These are phyloP conservation scores for Pyrenochaeta sp. DNA, from an alignment of 2,329 filamentous ascomycete genomes.

Conservation along the genomic window DNA sequence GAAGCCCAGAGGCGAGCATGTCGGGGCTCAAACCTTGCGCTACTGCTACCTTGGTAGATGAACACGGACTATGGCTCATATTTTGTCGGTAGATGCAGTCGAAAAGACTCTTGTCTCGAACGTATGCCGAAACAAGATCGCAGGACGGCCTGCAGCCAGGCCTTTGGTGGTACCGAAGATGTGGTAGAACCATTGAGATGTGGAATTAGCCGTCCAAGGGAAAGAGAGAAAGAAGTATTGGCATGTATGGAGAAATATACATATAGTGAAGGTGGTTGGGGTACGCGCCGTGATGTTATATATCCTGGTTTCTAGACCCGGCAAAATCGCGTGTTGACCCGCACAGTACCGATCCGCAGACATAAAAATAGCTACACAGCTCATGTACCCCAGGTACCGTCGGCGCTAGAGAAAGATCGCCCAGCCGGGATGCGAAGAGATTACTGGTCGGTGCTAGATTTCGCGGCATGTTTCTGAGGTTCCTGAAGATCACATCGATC, in stretches of 20 bases:
- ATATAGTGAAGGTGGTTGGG: constrained; percentile 36
- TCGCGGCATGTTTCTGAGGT: constrained; percentile 2
- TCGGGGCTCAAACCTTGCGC: constrained; percentile 26
- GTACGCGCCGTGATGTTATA: constrained; percentile 23
- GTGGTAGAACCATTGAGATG: constrained; percentile 18
- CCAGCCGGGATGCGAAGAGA: not conserved
- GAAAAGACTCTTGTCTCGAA: not conserved
- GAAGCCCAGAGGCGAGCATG: constrained; percentile 17
- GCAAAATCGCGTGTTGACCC: constrained; percentile 35
- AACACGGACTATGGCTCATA: constrained; percentile 23
- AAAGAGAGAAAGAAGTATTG: constrained; percentile 25
- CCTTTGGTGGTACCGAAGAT: constrained; percentile 27
- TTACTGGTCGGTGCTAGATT: constrained; percentile 1
- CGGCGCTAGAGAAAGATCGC: not conserved
- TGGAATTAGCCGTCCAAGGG: constrained; percentile 27
- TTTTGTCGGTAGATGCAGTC: constrained; percentile 24
- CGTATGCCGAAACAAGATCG: constrained; percentile 15
- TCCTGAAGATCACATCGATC: not conserved
- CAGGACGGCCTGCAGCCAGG: constrained; percentile 10
- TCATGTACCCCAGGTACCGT: constrained; percentile 22
- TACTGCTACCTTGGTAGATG: constrained; percentile 15
- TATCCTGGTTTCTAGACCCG: constrained; percentile 32
- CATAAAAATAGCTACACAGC: constrained; percentile 32
- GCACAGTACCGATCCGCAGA: constrained; percentile 25
- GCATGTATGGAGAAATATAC: constrained; percentile 33